Percentiles rank a stretch among this genome's conserved stretches.
Conservation (phyloP, 495 filamentous ascomycete genomes). For the Penicillium riverlandense region DNA sequence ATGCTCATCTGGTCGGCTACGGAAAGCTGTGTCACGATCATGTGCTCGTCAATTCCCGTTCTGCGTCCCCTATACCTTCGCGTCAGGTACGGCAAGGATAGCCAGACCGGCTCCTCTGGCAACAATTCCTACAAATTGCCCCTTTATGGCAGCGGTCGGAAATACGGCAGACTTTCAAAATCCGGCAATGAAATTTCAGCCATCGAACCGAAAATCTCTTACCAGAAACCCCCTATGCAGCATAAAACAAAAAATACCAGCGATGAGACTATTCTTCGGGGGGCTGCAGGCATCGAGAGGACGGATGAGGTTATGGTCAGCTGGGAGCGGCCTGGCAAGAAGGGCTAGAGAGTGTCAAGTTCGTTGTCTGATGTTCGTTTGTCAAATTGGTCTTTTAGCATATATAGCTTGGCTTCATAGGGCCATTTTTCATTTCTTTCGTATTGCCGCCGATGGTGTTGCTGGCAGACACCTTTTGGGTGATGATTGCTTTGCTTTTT, state of each 20-base stretch:
- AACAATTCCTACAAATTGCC: slow-evolving; percentile 17
- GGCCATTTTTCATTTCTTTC: too few species aligned
- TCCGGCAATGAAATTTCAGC: slow-evolving; percentile 1
- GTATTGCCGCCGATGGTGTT: too few species aligned
- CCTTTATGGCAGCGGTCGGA: slow-evolving; percentile 12
- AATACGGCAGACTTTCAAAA: slow-evolving; percentile 8
- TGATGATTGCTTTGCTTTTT: too few species aligned
- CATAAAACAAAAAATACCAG: slow-evolving; percentile 5
- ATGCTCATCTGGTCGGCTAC: slow-evolving; percentile 25
- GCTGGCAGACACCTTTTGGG: too few species aligned
- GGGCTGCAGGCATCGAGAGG: slow-evolving; percentile 15
- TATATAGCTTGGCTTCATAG: too few species aligned
- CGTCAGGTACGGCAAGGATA: slow-evolving; percentile 15
- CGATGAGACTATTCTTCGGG: slow-evolving; percentile 14
- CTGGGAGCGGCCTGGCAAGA: slow-evolving; percentile 10
- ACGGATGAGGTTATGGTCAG: slow-evolving; percentile 17
- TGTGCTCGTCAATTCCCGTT: slow-evolving; percentile 21
- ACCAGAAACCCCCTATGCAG: slow-evolving; percentile 2
- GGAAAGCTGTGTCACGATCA: slow-evolving; percentile 20
- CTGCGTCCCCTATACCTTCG: slow-evolving; percentile 20
- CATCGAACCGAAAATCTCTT: not conserved
- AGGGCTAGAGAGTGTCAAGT: not conserved
- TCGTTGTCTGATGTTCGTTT: too few species aligned
- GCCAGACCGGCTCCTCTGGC: slow-evolving; percentile 8
- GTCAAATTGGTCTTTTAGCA: too few species aligned